phyloP scores from a whole-genome alignment of 768 basidiomycete genomes.

The Boletus rubescentipes region DNA sequence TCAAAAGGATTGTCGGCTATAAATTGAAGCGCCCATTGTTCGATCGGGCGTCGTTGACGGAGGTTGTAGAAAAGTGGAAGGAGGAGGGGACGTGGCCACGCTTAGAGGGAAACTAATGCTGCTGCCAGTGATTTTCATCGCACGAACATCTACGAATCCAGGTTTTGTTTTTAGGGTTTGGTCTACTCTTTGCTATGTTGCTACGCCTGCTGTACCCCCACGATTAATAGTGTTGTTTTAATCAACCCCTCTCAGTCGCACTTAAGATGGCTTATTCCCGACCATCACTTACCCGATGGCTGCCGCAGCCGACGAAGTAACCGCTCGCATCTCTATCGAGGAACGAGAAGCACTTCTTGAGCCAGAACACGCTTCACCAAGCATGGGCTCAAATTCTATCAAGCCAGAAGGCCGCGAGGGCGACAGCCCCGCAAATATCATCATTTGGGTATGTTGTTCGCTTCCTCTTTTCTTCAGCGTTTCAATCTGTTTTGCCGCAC shows the following conservation, averaged over 20 bases:
- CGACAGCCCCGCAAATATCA: slow-evolving; percentile 35
- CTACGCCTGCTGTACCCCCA: slow-evolving; percentile 25
- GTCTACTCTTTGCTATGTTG: slow-evolving; percentile 15
- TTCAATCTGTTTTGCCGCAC: neutral
- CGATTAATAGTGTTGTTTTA: slow-evolving; percentile 28
- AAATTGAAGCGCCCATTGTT: slow-evolving; percentile 62
- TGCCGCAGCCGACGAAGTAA: neutral
- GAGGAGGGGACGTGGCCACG: slow-evolving; percentile 52
- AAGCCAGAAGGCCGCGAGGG: slow-evolving; percentile 40
- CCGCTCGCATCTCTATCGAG: neutral
- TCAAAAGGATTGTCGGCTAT: slow-evolving; percentile 74
- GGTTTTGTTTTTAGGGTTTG: slow-evolving; percentile 18
- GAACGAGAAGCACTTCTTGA: slow-evolving; percentile 21
- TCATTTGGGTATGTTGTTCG: slow-evolving; percentile 37
- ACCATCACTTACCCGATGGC: slow-evolving; percentile 2
- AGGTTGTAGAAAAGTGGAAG: slow-evolving; percentile 80
- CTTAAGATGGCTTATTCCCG: no score
- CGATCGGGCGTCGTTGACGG: slow-evolving; percentile 57
- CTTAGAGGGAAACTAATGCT: slow-evolving; percentile 17
- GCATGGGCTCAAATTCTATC: slow-evolving; percentile 26
- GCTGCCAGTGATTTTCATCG: neutral
- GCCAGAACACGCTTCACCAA: neutral
- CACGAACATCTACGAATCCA: slow-evolving; percentile 14
- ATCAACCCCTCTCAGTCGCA: neutral
- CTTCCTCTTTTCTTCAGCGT: neutral